phyloP scores from a whole-genome alignment of 228 moss, liverwort and hornwort species.

The Sphagnum magellanicum region DNA sequence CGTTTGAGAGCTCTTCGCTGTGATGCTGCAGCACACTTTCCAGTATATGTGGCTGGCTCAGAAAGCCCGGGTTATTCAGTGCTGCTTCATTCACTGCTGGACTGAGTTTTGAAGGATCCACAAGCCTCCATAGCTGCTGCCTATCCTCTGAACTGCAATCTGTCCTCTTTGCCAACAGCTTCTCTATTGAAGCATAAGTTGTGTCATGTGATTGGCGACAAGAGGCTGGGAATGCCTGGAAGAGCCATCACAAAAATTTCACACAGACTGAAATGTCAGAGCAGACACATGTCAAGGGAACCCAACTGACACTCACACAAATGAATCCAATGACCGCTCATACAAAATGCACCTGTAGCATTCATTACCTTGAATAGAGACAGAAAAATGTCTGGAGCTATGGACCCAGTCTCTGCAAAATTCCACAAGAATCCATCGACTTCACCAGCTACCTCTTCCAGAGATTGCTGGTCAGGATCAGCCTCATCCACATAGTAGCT shows the following conservation, averaged over 20 bases:
- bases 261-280: no score
- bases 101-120: constrained; percentile 77
- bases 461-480: constrained; percentile 31
- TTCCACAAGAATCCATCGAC: constrained; percentile 89
- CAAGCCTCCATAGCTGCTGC: constrained; percentile 74
- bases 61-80: constrained; percentile 62
- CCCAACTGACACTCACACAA: no score
- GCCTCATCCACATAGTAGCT: constrained; percentile 56
- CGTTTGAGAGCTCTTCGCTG: constrained; percentile 74
- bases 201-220: constrained; percentile 70
- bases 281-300: no score
- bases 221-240: constrained; percentile 61
- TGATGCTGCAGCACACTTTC: constrained; percentile 85
- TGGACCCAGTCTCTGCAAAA: constrained; percentile 62
- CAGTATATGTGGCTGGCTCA: constrained; percentile 92
- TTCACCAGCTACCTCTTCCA: constrained; percentile 73
- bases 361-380: constrained; percentile 32
- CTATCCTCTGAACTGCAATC: constrained; percentile 34
- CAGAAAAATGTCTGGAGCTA: constrained; percentile 30
- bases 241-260: constrained; percentile 3
- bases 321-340: no score
- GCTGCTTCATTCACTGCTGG: constrained; percentile 68
- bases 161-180: constrained; percentile 45
- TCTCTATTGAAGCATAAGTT: constrained; percentile 75
- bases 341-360: no score